These are phyloP conservation scores for Allium cepa DNA, from an alignment of 106 monocot genomes.

Conservation along the genomic window DNA sequence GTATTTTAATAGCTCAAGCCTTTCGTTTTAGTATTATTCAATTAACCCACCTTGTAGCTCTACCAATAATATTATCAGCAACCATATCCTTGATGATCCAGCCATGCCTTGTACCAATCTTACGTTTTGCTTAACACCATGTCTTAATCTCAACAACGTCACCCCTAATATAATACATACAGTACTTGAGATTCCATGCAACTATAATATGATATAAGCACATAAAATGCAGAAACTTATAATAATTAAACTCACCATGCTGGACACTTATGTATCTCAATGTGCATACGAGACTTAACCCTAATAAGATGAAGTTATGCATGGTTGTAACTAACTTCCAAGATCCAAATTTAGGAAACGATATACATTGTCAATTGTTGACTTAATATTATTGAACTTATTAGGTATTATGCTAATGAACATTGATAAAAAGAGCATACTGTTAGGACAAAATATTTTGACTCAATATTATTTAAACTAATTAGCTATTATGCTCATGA, in stretches of 20 bases:
- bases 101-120: constrained; percentile 74
- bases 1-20: no score
- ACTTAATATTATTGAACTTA: neutral
- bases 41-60: no score
- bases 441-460: no score
- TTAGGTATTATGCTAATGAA: no score
- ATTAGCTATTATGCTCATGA: no score
- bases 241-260: constrained; percentile 37
- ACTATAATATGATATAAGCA: neutral
- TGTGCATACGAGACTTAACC: constrained; percentile 94
- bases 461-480: no score
- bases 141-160: constrained; percentile 94
- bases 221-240: neutral
- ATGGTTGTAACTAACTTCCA: constrained; percentile 95
- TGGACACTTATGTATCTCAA: constrained; percentile 90
- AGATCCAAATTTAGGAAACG: neutral
- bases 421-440: no score
- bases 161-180: constrained; percentile 37
- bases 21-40: no score
- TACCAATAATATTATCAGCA: no score
- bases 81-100: constrained; percentile 87
- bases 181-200: neutral
- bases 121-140: constrained; percentile 90
- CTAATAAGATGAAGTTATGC: constrained; percentile 80
- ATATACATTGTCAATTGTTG: constrained; percentile 1